Conservation (phyloP, 352 stramenopile genomes). For the Pythium volutum region DNA sequence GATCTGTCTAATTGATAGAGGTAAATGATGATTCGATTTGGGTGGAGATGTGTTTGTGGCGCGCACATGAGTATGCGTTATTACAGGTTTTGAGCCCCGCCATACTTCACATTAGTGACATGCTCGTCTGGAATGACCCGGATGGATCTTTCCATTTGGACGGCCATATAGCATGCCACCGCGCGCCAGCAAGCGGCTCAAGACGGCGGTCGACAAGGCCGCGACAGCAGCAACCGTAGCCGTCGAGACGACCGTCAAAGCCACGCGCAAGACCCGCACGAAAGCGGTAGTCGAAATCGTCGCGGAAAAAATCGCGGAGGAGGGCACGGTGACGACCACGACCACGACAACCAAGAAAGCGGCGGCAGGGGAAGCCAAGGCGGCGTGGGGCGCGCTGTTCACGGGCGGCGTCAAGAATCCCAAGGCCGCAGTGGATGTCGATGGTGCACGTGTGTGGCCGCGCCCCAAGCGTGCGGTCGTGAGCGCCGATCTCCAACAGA, state of each 20-base stretch:
- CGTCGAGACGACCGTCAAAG: constrained; percentile 1
- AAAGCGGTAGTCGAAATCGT: not conserved
- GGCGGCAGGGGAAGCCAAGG: constrained; percentile 3
- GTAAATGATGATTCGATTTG: no score
- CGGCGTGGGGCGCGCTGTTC: constrained; percentile 29
- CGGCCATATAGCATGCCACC: constrained; percentile 8
- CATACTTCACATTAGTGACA: not conserved
- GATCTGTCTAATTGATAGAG: no score
- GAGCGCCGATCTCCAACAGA: constrained; percentile 37
- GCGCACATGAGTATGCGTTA: not conserved
- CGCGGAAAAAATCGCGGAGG: not conserved
- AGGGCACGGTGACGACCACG: constrained; percentile 7
- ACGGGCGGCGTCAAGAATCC: constrained; percentile 9
- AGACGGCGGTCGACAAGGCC: constrained; percentile 23
- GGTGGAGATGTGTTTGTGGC: no score
- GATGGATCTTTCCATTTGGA: not conserved
- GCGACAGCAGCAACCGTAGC: not conserved
- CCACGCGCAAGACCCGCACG: not conserved
- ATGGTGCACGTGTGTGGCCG: constrained; percentile 11
- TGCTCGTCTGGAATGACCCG: not conserved
- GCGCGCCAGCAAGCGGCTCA: constrained; percentile 27
- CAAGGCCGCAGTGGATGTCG: not conserved
- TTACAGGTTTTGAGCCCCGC: not conserved
- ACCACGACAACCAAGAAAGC: constrained; percentile 11
- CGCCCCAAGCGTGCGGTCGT: constrained; percentile 28